Conservation (phyloP, 495 filamentous ascomycete genomes). For the Filosporella fistucella region DNA sequence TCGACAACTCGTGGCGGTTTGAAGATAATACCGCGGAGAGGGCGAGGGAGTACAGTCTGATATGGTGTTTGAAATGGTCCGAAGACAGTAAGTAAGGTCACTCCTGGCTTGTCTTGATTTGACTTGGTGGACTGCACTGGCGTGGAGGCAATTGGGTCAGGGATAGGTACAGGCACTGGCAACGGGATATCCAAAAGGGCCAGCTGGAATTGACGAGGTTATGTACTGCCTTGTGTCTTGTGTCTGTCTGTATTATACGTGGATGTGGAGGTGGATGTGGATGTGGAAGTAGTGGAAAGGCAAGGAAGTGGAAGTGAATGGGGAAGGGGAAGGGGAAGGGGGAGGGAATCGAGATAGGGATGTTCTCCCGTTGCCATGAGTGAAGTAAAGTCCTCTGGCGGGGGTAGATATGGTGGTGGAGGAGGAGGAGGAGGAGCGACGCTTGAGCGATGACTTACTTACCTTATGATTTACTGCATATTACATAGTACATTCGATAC, state of each 20-base stretch:
- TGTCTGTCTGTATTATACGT: neutral
- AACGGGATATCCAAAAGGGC: neutral
- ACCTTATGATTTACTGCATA: too few relatives aligned
- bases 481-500: too few relatives aligned
- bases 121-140: too few relatives aligned
- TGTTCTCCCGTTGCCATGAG: too few relatives aligned
- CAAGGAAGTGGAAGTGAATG: neutral
- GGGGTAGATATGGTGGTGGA: too few relatives aligned
- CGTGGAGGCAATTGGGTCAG: neutral
- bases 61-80: too few relatives aligned
- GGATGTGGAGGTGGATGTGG: neutral
- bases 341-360: neutral
- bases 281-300: neutral
- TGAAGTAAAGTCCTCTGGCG: too few relatives aligned
- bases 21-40: neutral
- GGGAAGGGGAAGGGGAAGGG: neutral
- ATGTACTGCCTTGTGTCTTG: neutral
- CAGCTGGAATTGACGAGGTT: neutral
- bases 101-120: too few relatives aligned
- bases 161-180: neutral
- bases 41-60: too few relatives aligned
- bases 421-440: too few relatives aligned
- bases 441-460: too few relatives aligned
- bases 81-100: too few relatives aligned
- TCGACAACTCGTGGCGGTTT: neutral